Conservation (phyloP, 2,329 filamentous ascomycete genomes). For the Dactylellina haptotyla region DNA sequence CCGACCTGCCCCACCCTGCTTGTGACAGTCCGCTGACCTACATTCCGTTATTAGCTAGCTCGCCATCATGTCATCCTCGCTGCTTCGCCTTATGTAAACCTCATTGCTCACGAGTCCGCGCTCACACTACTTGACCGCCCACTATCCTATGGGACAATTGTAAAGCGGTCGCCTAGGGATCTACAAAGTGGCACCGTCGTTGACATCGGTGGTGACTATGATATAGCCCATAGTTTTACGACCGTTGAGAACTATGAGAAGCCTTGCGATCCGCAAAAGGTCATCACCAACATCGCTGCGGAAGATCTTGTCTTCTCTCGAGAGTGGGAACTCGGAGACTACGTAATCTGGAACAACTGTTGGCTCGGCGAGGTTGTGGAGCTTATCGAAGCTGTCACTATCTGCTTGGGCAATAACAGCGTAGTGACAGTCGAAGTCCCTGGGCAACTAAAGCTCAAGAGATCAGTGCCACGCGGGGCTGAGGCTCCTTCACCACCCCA, state of each 20-base stretch:
- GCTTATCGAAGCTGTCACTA: slow-evolving; percentile 65
- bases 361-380: slow-evolving; percentile 69
- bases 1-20: no score
- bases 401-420: slow-evolving; percentile 67
- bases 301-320: slow-evolving; percentile 64
- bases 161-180: slow-evolving; percentile 65
- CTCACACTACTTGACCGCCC: slow-evolving; percentile 68
- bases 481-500: slow-evolving; percentile 2
- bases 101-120: slow-evolving; percentile 62
- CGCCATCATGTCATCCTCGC: slow-evolving; percentile 64
- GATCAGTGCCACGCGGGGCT: slow-evolving; percentile 53
- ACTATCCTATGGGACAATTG: slow-evolving; percentile 68
- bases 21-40: no score
- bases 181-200: slow-evolving; percentile 69
- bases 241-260: slow-evolving; percentile 58
- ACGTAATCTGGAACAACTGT: slow-evolving; percentile 66
- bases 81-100: slow-evolving; percentile 61
- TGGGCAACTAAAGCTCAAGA: slow-evolving; percentile 62
- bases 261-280: slow-evolving; percentile 56
- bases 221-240: slow-evolving; percentile 53
- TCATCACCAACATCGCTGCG: slow-evolving; percentile 60
- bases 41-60: slow-evolving; percentile 61
- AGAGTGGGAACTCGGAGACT: slow-evolving; percentile 65
- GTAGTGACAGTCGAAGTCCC: slow-evolving; percentile 67
- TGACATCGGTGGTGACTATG: slow-evolving; percentile 62